These are phyloP conservation scores for Saturnispora serradocipensis DNA, from an alignment of 805 yeast genomes.

Conservation along the genomic window DNA sequence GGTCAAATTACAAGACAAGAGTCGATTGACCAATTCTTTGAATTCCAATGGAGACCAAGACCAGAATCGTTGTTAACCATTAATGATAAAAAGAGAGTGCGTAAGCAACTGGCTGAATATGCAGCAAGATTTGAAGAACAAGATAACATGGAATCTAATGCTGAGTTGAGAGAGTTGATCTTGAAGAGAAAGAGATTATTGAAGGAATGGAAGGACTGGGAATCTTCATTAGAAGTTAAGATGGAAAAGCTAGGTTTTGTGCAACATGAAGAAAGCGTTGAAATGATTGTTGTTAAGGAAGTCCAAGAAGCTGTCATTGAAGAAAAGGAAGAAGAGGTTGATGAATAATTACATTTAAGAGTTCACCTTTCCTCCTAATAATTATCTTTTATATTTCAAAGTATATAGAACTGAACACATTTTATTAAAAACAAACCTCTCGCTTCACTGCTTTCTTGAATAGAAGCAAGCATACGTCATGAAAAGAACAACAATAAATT, in stretches of 20 bases:
- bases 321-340: slow-evolving; percentile 63
- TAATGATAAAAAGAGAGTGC: slow-evolving; percentile 79
- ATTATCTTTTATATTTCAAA: not conserved
- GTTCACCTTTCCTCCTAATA: not conserved
- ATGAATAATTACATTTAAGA: slow-evolving; percentile 15
- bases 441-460: not conserved
- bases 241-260: slow-evolving; percentile 39
- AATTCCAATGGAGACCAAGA: slow-evolving; percentile 95
- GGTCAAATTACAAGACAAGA: slow-evolving; percentile 75
- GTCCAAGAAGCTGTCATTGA: slow-evolving; percentile 66
- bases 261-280: slow-evolving; percentile 40
- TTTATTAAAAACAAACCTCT: too few species aligned
- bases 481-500: not conserved
- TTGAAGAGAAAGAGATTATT: slow-evolving; percentile 71
- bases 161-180: slow-evolving; percentile 84
- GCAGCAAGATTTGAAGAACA: slow-evolving; percentile 88
- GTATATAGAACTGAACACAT: not conserved
- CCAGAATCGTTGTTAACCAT: slow-evolving; percentile 70
- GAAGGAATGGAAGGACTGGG: slow-evolving; percentile 80
- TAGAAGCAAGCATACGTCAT: not conserved
- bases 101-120: slow-evolving; percentile 82
- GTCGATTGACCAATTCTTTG: slow-evolving; percentile 71
- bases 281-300: slow-evolving; percentile 59
- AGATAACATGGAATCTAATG: slow-evolving; percentile 93
- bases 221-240: slow-evolving; percentile 42